These are phyloP conservation scores for Aureobasidium sp. DNA, from an alignment of 2,329 filamentous ascomycete genomes.

Conservation along the genomic window DNA sequence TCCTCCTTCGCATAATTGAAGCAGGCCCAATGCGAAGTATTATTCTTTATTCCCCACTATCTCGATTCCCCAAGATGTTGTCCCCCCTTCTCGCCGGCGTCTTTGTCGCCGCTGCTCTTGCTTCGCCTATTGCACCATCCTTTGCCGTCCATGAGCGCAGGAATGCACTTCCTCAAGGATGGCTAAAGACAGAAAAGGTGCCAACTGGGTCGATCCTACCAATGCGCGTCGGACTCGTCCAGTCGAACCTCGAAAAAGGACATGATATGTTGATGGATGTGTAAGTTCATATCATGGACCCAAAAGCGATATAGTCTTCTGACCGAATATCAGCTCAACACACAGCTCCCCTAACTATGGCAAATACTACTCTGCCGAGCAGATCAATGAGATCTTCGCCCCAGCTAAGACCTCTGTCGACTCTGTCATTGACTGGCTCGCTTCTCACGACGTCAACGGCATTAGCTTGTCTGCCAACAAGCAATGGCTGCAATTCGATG, in stretches of 20 bases:
- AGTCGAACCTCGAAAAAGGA: slow-evolving; percentile 37
- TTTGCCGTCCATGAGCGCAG: slow-evolving; percentile 37
- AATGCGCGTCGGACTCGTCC: slow-evolving; percentile 39
- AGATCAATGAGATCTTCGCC: slow-evolving; percentile 36
- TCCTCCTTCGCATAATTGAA: no score
- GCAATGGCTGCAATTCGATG: slow-evolving; percentile 36
- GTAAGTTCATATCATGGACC: slow-evolving; percentile 9
- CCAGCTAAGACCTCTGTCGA: slow-evolving; percentile 30
- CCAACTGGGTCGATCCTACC: slow-evolving; percentile 33
- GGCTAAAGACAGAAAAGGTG: slow-evolving; percentile 33
- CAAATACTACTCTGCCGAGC: slow-evolving; percentile 32
- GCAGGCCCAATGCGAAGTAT: neutral
- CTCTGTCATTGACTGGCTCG: slow-evolving; percentile 35
- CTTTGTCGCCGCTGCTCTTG: slow-evolving; percentile 18
- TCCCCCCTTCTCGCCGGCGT: slow-evolving; percentile 33
- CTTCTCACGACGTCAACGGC: slow-evolving; percentile 27
- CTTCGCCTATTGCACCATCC: slow-evolving; percentile 22
- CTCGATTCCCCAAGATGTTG: neutral
- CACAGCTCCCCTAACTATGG: slow-evolving; percentile 33
- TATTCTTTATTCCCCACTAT: neutral
- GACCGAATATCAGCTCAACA: neutral
- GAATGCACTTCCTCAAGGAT: slow-evolving; percentile 22
- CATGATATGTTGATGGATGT: slow-evolving; percentile 26
- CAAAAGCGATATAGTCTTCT: neutral
- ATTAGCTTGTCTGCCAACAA: slow-evolving; percentile 25